Evolutionary conservation across 257 asterid species (phyloP).

Genomic region (Capsicum chinense): DNA sequence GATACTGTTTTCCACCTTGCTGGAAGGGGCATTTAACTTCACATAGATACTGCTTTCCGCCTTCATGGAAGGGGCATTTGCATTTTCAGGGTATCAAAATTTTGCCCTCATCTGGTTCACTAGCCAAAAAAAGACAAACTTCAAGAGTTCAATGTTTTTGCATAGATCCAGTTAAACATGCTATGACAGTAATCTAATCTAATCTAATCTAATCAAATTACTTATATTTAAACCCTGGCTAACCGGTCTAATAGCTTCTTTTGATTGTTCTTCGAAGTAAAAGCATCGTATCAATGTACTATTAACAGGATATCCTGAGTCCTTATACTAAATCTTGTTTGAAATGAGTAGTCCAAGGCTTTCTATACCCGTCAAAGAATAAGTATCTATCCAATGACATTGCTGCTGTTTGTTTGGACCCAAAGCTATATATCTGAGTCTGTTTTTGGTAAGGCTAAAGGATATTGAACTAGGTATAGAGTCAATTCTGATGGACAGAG

Average conservation of each 20-base stretch:
- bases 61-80: slow-evolving; percentile 1
- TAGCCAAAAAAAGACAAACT: not conserved
- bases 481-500: not conserved
- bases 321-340: not conserved
- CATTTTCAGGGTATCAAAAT: not conserved
- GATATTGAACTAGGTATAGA: not conserved
- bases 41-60: too few relatives aligned
- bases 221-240: not conserved
- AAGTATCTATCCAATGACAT: not conserved
- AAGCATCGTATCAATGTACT: not conserved
- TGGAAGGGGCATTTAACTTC: too few relatives aligned
- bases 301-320: not conserved
- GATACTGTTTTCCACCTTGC: not conserved
- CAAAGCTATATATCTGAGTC: not conserved
- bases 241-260: not conserved
- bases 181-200: not conserved
- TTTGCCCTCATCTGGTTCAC: not conserved
- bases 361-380: not conserved
- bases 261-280: not conserved
- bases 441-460: not conserved
- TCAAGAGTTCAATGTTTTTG: not conserved
- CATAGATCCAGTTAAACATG: not conserved
- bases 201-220: not conserved
- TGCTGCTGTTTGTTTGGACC: not conserved
- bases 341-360: slow-evolving; percentile 6